Evolutionary conservation across 495 filamentous ascomycete species (phyloP), one percentile per base, ranked within the genome.

Genomic region (Emericellopsis terricola): DNA sequence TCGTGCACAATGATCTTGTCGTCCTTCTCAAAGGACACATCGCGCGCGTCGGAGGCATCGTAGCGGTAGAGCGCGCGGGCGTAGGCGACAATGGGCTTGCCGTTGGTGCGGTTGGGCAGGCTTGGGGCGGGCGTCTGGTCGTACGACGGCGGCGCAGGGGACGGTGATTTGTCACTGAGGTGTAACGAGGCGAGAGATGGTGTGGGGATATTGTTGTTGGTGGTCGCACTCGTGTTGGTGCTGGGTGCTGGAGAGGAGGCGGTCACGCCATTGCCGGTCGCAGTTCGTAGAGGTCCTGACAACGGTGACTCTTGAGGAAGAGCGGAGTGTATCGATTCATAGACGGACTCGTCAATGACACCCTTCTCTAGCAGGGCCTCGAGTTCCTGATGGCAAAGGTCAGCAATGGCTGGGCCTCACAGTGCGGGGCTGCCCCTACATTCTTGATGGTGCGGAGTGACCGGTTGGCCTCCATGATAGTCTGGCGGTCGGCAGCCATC

Each of bases 41-140:
- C 89, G 24, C 81, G 80, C 4, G 73, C 57, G 41, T 94, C 82
- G 19, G 72, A 65, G 10, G 75, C 77, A 17, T 62, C 65, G 60
- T 93, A 97, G 39, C 69, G 68, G 56, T 89, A 94, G 5, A 92
- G 62, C 3, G 87, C 89, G 14, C 71, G 65, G n/a, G 80, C 82
- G 40, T 77, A 62, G 18, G 69, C 65, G 23, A 93, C 55, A 19
- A 78, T 57, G 1, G 69, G 68, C 27, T 66, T 71, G 15, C 57
- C 44, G 64, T 49, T 45, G 76, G 15, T 70, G 63, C 17, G 71
- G 48, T 0, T 62, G 61, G 29, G 78, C 34, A 57, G 58, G 19
- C 59, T 50, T 10, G 55, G 52, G 37, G 48, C 65, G 44, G 57
- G 68, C 48, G 55, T 69, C 47, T 54, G 62, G 51, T 53, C 54